Conservation (phyloP, 2,329 filamentous ascomycete species). For the Annulohypoxylon truncatum region DNA sequence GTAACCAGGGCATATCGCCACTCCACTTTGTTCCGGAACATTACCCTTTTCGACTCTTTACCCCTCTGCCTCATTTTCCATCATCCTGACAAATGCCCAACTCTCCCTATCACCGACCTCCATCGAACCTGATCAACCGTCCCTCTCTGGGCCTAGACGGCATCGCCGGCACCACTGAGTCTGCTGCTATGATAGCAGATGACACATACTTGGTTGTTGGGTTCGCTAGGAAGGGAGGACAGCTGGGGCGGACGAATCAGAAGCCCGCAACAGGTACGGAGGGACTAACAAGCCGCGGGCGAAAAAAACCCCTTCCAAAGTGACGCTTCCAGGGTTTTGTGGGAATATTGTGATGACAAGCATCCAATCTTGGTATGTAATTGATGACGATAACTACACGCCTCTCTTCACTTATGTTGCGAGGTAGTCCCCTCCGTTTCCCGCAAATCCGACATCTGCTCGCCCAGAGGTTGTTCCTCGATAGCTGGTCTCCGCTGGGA, state of each 20-base stretch:
- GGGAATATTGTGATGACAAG: constrained; percentile 19
- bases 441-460: constrained; percentile 31
- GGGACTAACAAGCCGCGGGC: constrained; percentile 24
- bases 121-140: constrained; percentile 26
- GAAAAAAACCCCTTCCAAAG: constrained; percentile 18
- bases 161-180: constrained; percentile 26
- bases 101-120: constrained; percentile 16
- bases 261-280: constrained; percentile 27
- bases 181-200: constrained; percentile 7
- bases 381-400: constrained; percentile 27
- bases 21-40: constrained; percentile 48
- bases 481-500: constrained; percentile 1
- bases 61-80: constrained; percentile 25
- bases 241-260: constrained; percentile 31
- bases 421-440: constrained; percentile 11
- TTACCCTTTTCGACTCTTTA: constrained; percentile 40
- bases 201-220: constrained; percentile 6
- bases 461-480: constrained; percentile 14
- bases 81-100: constrained; percentile 40
- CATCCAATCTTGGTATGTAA: constrained; percentile 12
- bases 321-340: constrained; percentile 2
- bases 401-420: constrained; percentile 13
- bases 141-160: constrained; percentile 23
- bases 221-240: constrained; percentile 11
- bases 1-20: constrained; percentile 28